phyloP scores from a whole-genome alignment of 1,284 basidiomycete genomes.

The Cystobasidium slooffiae region DNA sequence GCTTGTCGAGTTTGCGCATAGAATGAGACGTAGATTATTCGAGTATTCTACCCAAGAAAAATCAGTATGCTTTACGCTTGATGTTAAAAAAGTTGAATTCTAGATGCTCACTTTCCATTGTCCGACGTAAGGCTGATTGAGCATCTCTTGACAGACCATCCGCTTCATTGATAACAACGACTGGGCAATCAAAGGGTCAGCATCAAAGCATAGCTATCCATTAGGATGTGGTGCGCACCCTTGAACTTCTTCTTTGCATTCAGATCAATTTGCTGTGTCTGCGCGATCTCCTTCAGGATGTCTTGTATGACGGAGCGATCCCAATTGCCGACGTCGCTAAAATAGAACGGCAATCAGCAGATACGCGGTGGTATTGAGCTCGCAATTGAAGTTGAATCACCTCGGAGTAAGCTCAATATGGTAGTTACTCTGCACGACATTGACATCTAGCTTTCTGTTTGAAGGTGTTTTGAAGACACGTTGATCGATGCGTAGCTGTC shows the following conservation, averaged over 20 bases:
- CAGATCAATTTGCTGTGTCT: slow-evolving; percentile 96
- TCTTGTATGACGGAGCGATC: slow-evolving; percentile 97
- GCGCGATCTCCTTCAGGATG: slow-evolving; percentile 96
- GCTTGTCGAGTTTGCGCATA: slow-evolving; percentile 96
- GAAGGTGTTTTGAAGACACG: slow-evolving; percentile 93
- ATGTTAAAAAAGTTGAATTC: neutral
- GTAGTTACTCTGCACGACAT: slow-evolving; percentile 95
- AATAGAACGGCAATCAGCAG: neutral
- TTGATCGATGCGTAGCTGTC: slow-evolving; percentile 96
- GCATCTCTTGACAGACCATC: slow-evolving; percentile 93
- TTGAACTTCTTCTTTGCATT: slow-evolving; percentile 96
- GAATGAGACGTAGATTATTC: slow-evolving; percentile 93
- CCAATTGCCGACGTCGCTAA: slow-evolving; percentile 92
- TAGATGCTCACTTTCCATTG: slow-evolving; percentile 75
- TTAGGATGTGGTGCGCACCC: slow-evolving; percentile 62
- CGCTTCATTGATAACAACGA: slow-evolving; percentile 98
- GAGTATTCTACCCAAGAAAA: slow-evolving; percentile 73
- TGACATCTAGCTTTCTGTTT: slow-evolving; percentile 92
- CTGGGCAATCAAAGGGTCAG: slow-evolving; percentile 59
- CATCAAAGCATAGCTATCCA: neutral
- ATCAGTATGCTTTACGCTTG: slow-evolving; percentile 13
- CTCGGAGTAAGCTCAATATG: slow-evolving; percentile 98
- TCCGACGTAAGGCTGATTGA: slow-evolving; percentile 92
- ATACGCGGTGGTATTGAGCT: neutral
- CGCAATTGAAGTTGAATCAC: slow-evolving; percentile 59